phyloP scores from a whole-genome alignment of 768 basidiomycete species.

The Tylopilus balloui region DNA sequence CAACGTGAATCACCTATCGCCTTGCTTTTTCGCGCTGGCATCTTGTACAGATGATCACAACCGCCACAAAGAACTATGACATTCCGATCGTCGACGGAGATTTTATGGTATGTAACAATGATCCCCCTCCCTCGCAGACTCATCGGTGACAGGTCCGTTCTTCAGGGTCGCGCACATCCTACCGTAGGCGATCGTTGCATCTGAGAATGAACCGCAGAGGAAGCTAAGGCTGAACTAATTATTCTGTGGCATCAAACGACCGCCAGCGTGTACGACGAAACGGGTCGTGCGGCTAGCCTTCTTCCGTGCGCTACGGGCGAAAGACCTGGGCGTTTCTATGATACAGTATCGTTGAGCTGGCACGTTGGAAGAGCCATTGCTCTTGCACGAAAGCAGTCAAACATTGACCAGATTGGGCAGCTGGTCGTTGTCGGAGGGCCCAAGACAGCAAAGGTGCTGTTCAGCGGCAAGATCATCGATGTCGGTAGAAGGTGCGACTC shows the following conservation, averaged over 20 bases:
- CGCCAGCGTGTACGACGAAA: slow-evolving; percentile 26
- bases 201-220: slow-evolving; percentile 4
- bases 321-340: slow-evolving; percentile 36
- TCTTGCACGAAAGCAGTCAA: slow-evolving; percentile 44
- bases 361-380: slow-evolving; percentile 56
- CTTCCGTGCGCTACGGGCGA: slow-evolving; percentile 34
- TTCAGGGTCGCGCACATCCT: slow-evolving; percentile 37
- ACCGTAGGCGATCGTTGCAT: slow-evolving; percentile 20
- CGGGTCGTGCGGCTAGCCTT: slow-evolving; percentile 25
- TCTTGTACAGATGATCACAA: slow-evolving; percentile 32
- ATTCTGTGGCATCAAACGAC: slow-evolving; percentile 31
- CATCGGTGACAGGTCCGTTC: slow-evolving; percentile 1
- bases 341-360: slow-evolving; percentile 62
- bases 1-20: slow-evolving; percentile 26
- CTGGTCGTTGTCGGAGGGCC: slow-evolving; percentile 35
- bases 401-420: slow-evolving; percentile 35
- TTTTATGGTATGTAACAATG: slow-evolving; percentile 34
- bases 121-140: background rate
- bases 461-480: slow-evolving; percentile 57
- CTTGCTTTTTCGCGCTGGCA: slow-evolving; percentile 7
- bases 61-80: slow-evolving; percentile 32
- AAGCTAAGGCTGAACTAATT: background rate
- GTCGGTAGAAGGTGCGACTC: slow-evolving; percentile 35
- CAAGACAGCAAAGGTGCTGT: slow-evolving; percentile 40
- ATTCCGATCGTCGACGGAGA: slow-evolving; percentile 43